Evolutionary conservation across 768 basidiomycete species (phyloP), one percentile per base, ranked within the genome.

Genomic region (Macrolepiota dolichaula): DNA sequence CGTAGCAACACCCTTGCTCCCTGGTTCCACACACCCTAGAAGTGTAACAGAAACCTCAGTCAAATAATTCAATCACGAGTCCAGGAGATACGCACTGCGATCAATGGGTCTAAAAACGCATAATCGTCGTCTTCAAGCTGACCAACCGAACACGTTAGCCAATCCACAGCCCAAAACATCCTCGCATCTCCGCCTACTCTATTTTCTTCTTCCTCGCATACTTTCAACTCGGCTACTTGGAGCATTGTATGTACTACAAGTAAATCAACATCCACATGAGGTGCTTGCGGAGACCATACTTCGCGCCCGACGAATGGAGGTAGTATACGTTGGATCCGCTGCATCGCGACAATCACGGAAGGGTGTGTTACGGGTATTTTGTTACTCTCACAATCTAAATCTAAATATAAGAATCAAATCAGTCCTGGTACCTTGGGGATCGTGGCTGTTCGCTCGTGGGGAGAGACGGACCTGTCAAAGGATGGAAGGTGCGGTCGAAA

Each of bases 1-100:
- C 80, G 77, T 13, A 96, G 76, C 40, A 76, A 79, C 24, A 84
- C 84, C 54, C 75, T 76, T 61, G 87, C 73, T 35, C 59, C 59
- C 36, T 54, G 51, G 42, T 60, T 60, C 59, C 59, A 60, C 19
- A 60, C 59, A 10, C 51, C 59, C 59, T 60, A 46, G 22, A 15
- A 7, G 44, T n/a, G n/a, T n/a, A n/a, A n/a, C n/a, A n/a, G 24
- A 19, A 19, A 54, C 17, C 19, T 54, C 27, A 22, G 32, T 22
- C 11, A 40, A 7, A 37, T 4, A 51, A 40, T 25, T 38, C 51
- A 32, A 12, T 15, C 27, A 17, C 27, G 7, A 51, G 15, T 22
- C 9, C 11, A 15, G 38, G 36, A 19, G 10, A 2, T 36, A 79
- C 83, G 66, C 65, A 85, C 85, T 40, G 78, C 76, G 22, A 84